Conservation (phyloP, 2,329 filamentous ascomycete species). For the Rhinocladiella mackenziei region DNA sequence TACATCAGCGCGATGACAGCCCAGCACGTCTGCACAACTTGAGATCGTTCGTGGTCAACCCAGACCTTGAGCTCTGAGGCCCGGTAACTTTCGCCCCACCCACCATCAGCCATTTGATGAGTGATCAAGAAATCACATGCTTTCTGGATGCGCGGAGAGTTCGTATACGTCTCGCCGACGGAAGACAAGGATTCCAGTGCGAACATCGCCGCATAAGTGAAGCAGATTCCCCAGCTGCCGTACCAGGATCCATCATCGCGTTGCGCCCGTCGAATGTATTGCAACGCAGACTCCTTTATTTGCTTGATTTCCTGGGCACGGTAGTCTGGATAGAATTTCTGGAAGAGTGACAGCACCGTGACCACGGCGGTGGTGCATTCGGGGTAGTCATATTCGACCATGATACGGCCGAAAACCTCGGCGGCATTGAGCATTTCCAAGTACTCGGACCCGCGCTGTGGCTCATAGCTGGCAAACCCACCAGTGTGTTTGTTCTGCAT, state of each 20-base stretch:
- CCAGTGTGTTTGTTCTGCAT: constrained; percentile 80
- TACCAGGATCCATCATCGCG: constrained; percentile 89
- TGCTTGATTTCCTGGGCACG: constrained; percentile 67
- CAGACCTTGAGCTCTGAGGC: constrained; percentile 75
- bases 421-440: constrained; percentile 89
- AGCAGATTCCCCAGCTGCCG: constrained; percentile 96
- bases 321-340: constrained; percentile 75
- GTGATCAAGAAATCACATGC: constrained; percentile 83
- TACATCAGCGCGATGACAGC: constrained; percentile 77
- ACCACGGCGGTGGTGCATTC: constrained; percentile 96
- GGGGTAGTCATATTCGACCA: constrained; percentile 98
- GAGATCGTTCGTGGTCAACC: constrained; percentile 65
- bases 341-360: constrained; percentile 79
- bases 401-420: constrained; percentile 93
- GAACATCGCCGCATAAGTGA: constrained; percentile 96
- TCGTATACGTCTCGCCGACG: constrained; percentile 76
- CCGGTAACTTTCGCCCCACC: constrained; percentile 94
- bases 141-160: constrained; percentile 63
- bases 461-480: constrained; percentile 87
- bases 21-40: constrained; percentile 95
- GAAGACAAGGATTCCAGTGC: constrained; percentile 79
- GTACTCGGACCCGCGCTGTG: constrained; percentile 68
- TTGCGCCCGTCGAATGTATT: constrained; percentile 79
- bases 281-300: constrained; percentile 69
- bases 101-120: constrained; percentile 81